Base-by-base conservation (phyloP, 768 basidiomycete genomes). In the Boletus tylopilopsis region DNA sequence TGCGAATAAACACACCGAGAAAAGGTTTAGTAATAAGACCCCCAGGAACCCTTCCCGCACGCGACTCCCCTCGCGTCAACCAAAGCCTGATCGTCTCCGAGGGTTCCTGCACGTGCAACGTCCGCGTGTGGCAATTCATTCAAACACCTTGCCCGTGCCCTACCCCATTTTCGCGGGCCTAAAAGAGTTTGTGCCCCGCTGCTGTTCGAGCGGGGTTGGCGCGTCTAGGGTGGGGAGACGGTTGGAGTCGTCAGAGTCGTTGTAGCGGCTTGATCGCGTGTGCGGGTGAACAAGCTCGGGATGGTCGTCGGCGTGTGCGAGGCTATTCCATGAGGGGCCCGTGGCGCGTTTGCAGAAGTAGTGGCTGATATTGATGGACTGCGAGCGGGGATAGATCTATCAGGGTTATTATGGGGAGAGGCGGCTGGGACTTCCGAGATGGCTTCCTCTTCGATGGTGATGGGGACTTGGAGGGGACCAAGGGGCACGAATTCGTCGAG, bases 111-210 rank as follows among this genome's bases (percentile, higher is more conserved):
- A 74, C 55, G 46, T 68, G 73, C 53, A 76, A 40, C n/a, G 70
- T 66, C 47, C 72, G 63, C 24, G 73, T 71, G 27, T 82, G 5
- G 81, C 85, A 34, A 92, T 73, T 58, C 90, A 90, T 62, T 80
- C 84, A 59, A 91, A 92, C n/a, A 89, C 82, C 1, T 82, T 83
- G 1, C 61, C 42, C 0, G 90, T 85, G 8, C 85, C 82, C 30
- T 79, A 76, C 0, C 90, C 90, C 5, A 85, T 88, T 67, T 88
- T 88, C 3, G 90, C 88, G 1, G 84, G 86, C 6, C 85, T 80
- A 60, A 86, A 90, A 87, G 11, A 90, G 68, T 63, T 73, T 79
- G 0, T 86, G 83, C 4, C 84, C 78, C 1, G 64, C 71, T 24
- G n/a, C n/a, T n/a, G n/a, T n/a, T 80, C 81, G 0, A 73, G 77